Evolutionary conservation across 371 early-diverging fungal species (phyloP), one percentile per base, ranked within the genome.

Genomic region (Conidiobolus incongruus): DNA sequence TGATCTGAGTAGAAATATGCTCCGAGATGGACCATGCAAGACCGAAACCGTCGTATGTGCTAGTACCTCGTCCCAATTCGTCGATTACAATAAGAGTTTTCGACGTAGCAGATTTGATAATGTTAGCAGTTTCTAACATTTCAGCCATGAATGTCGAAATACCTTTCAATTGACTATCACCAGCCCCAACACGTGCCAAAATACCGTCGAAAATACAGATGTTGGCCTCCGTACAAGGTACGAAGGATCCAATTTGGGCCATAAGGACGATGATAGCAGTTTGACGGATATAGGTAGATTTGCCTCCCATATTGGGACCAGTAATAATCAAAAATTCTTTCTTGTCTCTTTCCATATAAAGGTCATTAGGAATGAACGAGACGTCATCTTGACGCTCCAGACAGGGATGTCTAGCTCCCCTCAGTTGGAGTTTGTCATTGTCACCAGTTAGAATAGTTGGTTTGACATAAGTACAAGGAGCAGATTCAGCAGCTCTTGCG

Each of bases 71-170:
- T 17, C 98, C 98, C 13, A 98, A 76, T 56, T 99, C 99, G 59
- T 99, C 99, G 53, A 99, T 92, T 45, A 99, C 84, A 30, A 99
- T 82, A 7, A 99, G 66, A 0, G 96, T 93, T 35, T 81, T 63
- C 1, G 54, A 29, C 0, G 95, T 83, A 1, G 95, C 88, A 2
- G 78, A 61, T 63, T 81, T 71, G 19, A 96, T 56, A 52, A 98
- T 97, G 1, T 81, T 72, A 0, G 94, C 76, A 1, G 97, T 92
- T 58, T 99, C 98, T 11, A 92, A 60, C 99, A 99, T 98, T 63
- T 99, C 99, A 0, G 89, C 83, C 97, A 98, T 98, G 55, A 99
- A 99, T 2, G 99, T 98, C 2, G 92, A 91, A 0, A 91, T 79
- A 21, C 94, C 93, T 41, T 81, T 86, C 35, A 84, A 62, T 48